A percentile compares a stretch with the other conserved stretches of the same genome.
phyloP scores from a whole-genome alignment of 1,139 yeast genomes.

The Candida sp. region DNA sequence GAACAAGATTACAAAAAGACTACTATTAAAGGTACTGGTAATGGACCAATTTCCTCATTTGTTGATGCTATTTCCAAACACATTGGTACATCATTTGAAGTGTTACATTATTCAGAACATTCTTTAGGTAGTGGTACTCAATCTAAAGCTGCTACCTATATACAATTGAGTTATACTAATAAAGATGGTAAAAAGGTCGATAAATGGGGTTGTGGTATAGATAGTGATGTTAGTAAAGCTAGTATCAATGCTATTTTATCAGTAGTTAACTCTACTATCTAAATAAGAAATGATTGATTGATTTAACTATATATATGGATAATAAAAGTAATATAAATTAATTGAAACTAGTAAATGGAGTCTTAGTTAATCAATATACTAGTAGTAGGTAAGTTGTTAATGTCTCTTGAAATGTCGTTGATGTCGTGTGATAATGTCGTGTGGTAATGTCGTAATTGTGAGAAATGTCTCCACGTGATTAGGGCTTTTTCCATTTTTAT shows the following conservation, averaged over 20 bases:
- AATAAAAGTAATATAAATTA: slow-evolving; percentile 14
- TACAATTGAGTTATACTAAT: slow-evolving; percentile 34
- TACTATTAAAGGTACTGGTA: slow-evolving; percentile 34
- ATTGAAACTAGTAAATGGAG: no score
- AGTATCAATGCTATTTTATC: slow-evolving; percentile 46
- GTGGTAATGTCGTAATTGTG: background rate
- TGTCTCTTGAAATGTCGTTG: background rate
- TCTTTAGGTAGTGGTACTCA: slow-evolving; percentile 41
- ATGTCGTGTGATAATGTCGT: background rate
- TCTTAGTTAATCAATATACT: no score
- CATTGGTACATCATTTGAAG: slow-evolving; percentile 35
- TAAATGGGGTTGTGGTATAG: slow-evolving; percentile 47
- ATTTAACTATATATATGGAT: no score
- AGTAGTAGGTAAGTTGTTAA: no score
- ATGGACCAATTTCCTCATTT: slow-evolving; percentile 49
- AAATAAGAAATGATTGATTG: no score
- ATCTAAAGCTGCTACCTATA: slow-evolving; percentile 45
- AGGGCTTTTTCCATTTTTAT: slow-evolving; percentile 1
- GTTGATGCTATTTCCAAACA: slow-evolving; percentile 36
- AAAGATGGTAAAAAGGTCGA: slow-evolving; percentile 21
- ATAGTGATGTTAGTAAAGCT: slow-evolving; percentile 46
- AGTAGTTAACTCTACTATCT: slow-evolving; percentile 32
- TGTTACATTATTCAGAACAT: slow-evolving; percentile 42
- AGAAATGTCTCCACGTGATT: background rate
- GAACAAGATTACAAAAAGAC: slow-evolving; percentile 16